Conservation (phyloP, 179 eudicot genomes). For the Beta lomatogona region DNA sequence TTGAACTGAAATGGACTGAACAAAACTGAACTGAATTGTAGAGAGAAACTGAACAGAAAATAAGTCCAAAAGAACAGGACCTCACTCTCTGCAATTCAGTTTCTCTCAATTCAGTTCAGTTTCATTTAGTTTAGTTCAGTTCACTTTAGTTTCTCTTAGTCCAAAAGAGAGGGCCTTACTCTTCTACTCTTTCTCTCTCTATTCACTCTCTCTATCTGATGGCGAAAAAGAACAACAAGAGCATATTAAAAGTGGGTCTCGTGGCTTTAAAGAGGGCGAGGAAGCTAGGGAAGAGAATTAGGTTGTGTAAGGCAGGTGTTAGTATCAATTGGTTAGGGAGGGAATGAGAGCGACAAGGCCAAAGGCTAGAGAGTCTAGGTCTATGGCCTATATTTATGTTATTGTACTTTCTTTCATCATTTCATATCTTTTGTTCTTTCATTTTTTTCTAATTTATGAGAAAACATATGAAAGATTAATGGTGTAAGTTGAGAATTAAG, state of each 20-base stretch:
- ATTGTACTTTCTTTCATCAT: too few species aligned
- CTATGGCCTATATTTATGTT: slow-evolving; percentile 35
- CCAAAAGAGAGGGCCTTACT: slow-evolving; percentile 15
- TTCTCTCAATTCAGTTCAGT: too few species aligned
- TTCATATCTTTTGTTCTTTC: too few species aligned
- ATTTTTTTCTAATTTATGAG: too few species aligned
- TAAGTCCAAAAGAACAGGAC: too few species aligned
- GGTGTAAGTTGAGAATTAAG: too few species aligned
- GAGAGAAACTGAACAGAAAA: too few species aligned
- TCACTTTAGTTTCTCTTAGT: slow-evolving; percentile 75
- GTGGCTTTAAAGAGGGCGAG: slow-evolving; percentile 48
- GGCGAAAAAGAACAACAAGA: slow-evolving; percentile 33
- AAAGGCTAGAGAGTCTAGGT: slow-evolving; percentile 35
- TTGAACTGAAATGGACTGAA: too few species aligned
- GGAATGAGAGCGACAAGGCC: slow-evolving; percentile 56
- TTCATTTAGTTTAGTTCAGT: too few species aligned
- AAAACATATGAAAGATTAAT: too few species aligned
- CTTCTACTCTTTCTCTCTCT: slow-evolving; percentile 19
- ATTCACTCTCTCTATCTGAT: slow-evolving; percentile 2
- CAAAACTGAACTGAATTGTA: too few species aligned
- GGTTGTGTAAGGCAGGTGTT: slow-evolving; percentile 27
- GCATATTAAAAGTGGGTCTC: slow-evolving; percentile 43
- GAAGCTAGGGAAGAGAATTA: slow-evolving; percentile 5
- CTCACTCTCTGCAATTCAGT: too few species aligned
- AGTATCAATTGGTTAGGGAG: slow-evolving; percentile 23